Conservation (phyloP, 176 grass and related monocot genomes). For the Oryza brachyantha region DNA sequence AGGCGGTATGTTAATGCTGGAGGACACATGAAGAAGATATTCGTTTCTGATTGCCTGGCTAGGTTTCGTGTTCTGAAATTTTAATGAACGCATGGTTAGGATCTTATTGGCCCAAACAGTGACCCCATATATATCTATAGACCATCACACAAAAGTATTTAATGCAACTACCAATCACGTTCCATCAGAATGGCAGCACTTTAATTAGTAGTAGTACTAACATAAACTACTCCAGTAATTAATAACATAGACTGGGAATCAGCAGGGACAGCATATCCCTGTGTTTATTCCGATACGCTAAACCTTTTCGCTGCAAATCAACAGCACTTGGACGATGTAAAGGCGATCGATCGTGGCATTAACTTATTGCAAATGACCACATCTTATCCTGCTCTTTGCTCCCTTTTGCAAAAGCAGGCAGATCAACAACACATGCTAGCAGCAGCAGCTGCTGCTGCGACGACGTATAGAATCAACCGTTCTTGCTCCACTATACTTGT, state of each 20-base stretch:
- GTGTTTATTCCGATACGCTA: slow-evolving; percentile 29
- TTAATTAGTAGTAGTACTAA: not conserved
- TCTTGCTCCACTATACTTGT: slow-evolving; percentile 21
- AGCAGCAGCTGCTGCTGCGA: not conserved
- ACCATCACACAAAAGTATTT: not conserved
- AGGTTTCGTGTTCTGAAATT: not conserved
- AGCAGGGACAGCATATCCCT: slow-evolving; percentile 35
- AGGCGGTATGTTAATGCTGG: not conserved
- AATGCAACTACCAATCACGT: not conserved
- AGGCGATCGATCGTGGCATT: slow-evolving; percentile 20
- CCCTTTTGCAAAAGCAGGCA: slow-evolving; percentile 24
- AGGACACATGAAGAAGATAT: not conserved
- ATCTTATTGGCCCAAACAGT: not conserved
- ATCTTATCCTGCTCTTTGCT: slow-evolving; percentile 32
- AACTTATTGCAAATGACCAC: slow-evolving; percentile 1
- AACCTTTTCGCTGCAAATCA: not conserved
- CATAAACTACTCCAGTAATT: not conserved
- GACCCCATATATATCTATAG: not conserved
- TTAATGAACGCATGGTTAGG: not conserved
- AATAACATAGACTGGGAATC: not conserved
- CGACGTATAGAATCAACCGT: not conserved
- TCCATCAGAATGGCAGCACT: not conserved
- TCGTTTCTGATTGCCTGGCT: not conserved
- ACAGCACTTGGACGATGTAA: not conserved
- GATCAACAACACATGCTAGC: slow-evolving; percentile 28